Evolutionary conservation across 2,329 filamentous ascomycete genomes (phyloP).

Genomic region (Thielaviopsis populi): DNA sequence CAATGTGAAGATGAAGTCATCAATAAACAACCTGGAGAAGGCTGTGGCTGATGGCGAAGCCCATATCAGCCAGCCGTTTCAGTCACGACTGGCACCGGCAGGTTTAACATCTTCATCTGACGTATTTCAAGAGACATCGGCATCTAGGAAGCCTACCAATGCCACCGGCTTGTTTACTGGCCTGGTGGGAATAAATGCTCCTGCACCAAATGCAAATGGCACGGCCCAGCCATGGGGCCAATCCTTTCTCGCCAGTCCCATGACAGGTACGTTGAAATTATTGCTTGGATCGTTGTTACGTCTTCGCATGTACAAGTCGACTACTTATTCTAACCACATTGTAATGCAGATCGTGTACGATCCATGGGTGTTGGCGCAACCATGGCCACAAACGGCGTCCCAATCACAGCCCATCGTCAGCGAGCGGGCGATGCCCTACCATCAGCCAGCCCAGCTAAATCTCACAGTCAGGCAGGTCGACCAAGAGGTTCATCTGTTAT

Average conservation of each 20-base stretch:
- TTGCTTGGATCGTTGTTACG: neutral
- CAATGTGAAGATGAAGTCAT: conserved; percentile 40
- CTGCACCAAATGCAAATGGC: neutral
- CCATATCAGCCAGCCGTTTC: neutral
- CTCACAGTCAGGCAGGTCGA: neutral
- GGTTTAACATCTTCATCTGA: neutral
- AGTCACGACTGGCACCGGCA: neutral
- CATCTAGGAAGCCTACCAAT: neutral
- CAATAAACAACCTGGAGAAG: conserved; percentile 39
- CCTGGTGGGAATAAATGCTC: neutral
- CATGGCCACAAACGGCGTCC: conserved; percentile 18
- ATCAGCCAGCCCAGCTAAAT: neutral
- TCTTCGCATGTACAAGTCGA: neutral
- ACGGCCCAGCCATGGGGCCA: neutral
- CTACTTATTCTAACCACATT: neutral
- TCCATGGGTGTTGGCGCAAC: conserved; percentile 24
- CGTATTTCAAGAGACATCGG: neutral
- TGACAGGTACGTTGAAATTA: neutral
- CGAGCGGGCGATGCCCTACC: neutral
- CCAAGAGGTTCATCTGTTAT: conserved; percentile 5
- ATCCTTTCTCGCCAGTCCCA: neutral
- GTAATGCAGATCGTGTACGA: conserved; percentile 1
- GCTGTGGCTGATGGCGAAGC: conserved; percentile 31
- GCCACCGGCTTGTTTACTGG: neutral
- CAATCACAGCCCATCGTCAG: conserved; percentile 15